Percentiles rank a stretch among this genome's conserved stretches.
These are phyloP conservation scores for Cymbopogon flexuosus DNA, from an alignment of 202 grass and related monocot species.

Conservation along the genomic window DNA sequence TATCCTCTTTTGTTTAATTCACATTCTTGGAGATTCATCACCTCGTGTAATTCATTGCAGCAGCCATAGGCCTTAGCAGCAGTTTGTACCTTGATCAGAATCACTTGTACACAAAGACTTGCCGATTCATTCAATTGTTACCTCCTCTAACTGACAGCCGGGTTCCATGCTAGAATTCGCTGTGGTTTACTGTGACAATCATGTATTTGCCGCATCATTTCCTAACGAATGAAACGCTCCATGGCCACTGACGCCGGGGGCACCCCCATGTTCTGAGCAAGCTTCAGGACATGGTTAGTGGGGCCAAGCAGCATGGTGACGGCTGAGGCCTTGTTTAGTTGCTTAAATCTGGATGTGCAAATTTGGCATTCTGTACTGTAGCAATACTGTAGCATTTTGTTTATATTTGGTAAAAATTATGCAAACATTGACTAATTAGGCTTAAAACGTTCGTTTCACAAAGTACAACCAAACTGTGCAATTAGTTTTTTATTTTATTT, in stretches of 20 bases:
- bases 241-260: no score
- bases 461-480: no score
- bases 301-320: neutral
- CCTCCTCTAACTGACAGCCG: slow-evolving; percentile 17
- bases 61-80: slow-evolving; percentile 47
- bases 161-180: neutral
- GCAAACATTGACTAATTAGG: no score
- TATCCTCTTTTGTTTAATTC: slow-evolving; percentile 60
- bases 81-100: slow-evolving; percentile 38
- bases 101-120: slow-evolving; percentile 46
- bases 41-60: slow-evolving; percentile 62
- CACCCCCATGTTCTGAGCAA: neutral
- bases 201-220: neutral
- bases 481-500: no score
- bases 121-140: slow-evolving; percentile 74
- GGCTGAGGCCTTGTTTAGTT: no score
- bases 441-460: no score
- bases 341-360: no score
- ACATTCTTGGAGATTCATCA: slow-evolving; percentile 48
- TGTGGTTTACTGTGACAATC: neutral
- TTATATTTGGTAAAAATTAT: no score
- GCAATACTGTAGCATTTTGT: no score
- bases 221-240: neutral
- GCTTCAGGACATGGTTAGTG: neutral
- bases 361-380: no score